Conservation (phyloP, 2,329 filamentous ascomycete genomes). For the Cladosporium sp. region DNA sequence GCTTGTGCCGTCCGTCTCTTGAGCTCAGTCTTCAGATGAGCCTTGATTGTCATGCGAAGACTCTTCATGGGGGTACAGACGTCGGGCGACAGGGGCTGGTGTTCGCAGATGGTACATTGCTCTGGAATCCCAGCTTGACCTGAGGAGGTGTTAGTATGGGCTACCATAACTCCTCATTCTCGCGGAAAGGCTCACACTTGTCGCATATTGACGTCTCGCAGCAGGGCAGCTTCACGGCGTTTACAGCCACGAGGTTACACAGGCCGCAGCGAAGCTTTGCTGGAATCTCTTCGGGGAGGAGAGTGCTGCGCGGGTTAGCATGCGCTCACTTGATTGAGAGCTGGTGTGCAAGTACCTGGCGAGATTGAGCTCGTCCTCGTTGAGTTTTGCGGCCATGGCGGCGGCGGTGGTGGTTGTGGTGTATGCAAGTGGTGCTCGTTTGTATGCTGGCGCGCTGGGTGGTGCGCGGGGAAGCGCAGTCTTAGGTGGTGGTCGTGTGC, state of each 20-base stretch:
- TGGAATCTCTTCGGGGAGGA: constrained; percentile 69
- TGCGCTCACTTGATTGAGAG: neutral
- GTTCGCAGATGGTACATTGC: constrained; percentile 75
- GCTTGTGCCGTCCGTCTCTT: constrained; percentile 73
- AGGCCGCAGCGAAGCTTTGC: constrained; percentile 93
- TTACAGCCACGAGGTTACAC: constrained; percentile 86
- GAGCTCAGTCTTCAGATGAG: constrained; percentile 86
- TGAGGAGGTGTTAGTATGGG: constrained; percentile 42
- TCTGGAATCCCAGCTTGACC: constrained; percentile 68
- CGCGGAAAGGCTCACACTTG: constrained; percentile 63
- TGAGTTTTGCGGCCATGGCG: constrained; percentile 18
- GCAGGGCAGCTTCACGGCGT: constrained; percentile 88
- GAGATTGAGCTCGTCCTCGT: constrained; percentile 13
- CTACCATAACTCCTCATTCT: neutral
- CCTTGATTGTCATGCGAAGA: constrained; percentile 86
- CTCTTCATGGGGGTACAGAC: constrained; percentile 88
- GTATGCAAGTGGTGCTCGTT: neutral
- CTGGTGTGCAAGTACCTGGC: neutral
- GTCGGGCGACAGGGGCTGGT: constrained; percentile 81
- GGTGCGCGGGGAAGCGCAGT: neutral
- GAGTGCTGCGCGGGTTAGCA: constrained; percentile 4
- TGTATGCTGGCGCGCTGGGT: constrained; percentile 10
- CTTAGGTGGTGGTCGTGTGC: constrained; percentile 2
- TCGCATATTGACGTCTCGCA: constrained; percentile 96
- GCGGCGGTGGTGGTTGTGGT: neutral